phyloP scores from a whole-genome alignment of 73 alveolate species.

The Breviolum minutum region DNA sequence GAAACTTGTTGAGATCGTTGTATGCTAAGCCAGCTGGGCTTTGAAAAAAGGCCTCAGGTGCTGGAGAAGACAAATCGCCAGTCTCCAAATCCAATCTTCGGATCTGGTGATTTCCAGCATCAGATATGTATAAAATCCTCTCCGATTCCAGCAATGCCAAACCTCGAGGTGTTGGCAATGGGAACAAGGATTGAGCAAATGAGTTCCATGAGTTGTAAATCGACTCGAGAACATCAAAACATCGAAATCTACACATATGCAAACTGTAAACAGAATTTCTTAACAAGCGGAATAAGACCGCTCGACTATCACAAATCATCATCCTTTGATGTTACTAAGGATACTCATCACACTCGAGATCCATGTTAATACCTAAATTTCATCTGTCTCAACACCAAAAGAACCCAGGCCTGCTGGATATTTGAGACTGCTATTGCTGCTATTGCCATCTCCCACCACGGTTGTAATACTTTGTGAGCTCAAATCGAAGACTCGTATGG shows the following conservation, averaged over 20 bases:
- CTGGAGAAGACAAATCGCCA: background rate
- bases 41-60: background rate
- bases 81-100: constrained; percentile 42
- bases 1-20: background rate
- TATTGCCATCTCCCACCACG: background rate
- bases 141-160: constrained; percentile 31
- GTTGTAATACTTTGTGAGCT: constrained; percentile 8
- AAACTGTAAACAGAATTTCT: background rate
- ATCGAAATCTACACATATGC: background rate
- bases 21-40: constrained; percentile 7
- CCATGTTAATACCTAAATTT: too few species aligned
- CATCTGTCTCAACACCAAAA: too few species aligned
- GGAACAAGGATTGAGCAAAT: too few species aligned
- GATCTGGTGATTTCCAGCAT: constrained; percentile 59
- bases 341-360: too few species aligned
- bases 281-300: too few species aligned
- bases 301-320: too few species aligned
- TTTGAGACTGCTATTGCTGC: constrained; percentile 5
- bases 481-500: constrained; percentile 48
- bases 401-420: constrained; percentile 27
- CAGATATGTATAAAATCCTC: constrained; percentile 43
- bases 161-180: background rate
- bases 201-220: too few species aligned
- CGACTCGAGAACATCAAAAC: too few species aligned
- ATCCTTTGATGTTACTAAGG: too few species aligned